Base-by-base conservation (phyloP, 2,329 filamentous ascomycete genomes). In the Aschersonia sp. region DNA sequence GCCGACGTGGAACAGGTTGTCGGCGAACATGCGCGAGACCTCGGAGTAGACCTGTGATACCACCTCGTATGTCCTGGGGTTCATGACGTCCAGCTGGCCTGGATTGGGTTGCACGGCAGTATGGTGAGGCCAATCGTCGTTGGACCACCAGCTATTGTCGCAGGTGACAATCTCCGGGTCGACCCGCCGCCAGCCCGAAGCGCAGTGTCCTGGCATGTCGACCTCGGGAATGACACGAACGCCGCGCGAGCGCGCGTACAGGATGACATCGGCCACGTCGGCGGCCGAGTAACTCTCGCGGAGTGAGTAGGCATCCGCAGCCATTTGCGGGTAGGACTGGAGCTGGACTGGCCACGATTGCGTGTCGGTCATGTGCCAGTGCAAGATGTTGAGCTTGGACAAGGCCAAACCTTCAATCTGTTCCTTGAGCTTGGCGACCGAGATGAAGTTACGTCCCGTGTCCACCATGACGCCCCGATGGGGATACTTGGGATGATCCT, bases 61-160 rank as follows among this genome's bases (percentile, higher is more conserved):
- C 3, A 75, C 68, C 31, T 73, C 67, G 56, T 77, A 77, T 3
- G 74, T 77, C 53, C 71, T 71, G 62, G 71, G 65, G 58, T 76
- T 72, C 50, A 77, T 62, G 45, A 75, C 71, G 51, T 77, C 74
- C 45, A 77, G 67, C 51, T 77, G 74, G 28, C 74, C 74, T 0
- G 74, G 74, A 54, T 73, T 75, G 1, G 74, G 74, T 61, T 77
- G 62, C 6, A 77, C 71, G 9, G 31, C 72, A 1, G 74, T 77
- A 56, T 78, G 74, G 5, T 64, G 54, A 1, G 66, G 50, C 69
- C 69, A 79, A 52, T 65, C 59, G 50, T 80, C 76, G 56, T 79
- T 79, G 40, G 72, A 76, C 76, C 75, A 80, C 75, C 75, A 80
- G 29, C 70, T 71, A 58, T 79, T 62, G 20, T 60, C 61, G 58